Base-by-base conservation (phyloP, 768 basidiomycete genomes). In the Obba rivulosa region DNA sequence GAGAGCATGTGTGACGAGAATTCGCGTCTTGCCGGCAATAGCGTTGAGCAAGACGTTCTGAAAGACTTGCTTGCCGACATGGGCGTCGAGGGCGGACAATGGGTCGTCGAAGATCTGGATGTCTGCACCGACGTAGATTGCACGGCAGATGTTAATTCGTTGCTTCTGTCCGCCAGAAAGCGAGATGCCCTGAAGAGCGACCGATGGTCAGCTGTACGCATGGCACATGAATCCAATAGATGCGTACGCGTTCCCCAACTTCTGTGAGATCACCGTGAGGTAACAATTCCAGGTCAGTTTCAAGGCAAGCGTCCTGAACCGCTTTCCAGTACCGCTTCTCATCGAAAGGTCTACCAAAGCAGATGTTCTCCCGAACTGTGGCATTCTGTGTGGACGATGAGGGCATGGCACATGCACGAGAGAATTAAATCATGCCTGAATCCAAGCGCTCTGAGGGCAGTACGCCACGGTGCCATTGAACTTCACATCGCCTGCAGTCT, bases 41-140 rank as follows among this genome's bases (percentile, higher is more conserved):
- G 74, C 76, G 46, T 80, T 78, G 48, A 81, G 73, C 41, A 95
- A 76, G 10, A 92, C 87, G 49, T 93, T 84, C 59, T 87, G 79
- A 70, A 95, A 92, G 13, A 94, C 82, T 3, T 80, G 76, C 63
- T 87, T 88, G 35, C 92, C 92, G 42, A 95, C 91, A 60, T 93
- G 91, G 4, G 92, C 91, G 62, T 97, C 93, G 10, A 97, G 76
- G 20, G 92, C 92, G n/a, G 85, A 88, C 9, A 92, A 70, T 4
- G 90, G 90, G 57, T 92, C 91, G 58, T 96, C 92, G 54, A 94
- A 87, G 16, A 92, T 84, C 58, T 91, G 83, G 51, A 96, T 84
- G 47, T 92, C 88, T 0, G 87, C 82, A 57, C 87, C 75, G 59
- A 81, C 88, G 68, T 96, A 96, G 47, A 93, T 83, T 0, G 88